phyloP scores from a whole-genome alignment of 768 basidiomycete genomes.

The Tulasnella sp. region DNA sequence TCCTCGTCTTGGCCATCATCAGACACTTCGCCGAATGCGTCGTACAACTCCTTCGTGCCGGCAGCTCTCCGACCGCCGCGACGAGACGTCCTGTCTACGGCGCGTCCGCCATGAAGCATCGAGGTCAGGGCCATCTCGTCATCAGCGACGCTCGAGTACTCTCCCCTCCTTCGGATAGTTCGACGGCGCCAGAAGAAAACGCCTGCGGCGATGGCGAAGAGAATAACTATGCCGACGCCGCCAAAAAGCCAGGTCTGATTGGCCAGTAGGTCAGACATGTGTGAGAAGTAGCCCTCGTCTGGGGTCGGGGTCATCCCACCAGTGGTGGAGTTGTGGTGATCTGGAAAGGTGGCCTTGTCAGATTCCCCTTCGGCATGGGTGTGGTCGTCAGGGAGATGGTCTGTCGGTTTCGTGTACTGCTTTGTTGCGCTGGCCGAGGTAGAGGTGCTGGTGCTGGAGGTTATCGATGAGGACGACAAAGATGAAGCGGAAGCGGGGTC shows the following conservation, averaged over 20 bases:
- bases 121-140: conserved; percentile 73
- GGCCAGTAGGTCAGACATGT: conserved; percentile 58
- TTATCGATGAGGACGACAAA: conserved; percentile 14
- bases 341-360: conserved; percentile 56
- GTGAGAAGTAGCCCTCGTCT: conserved; percentile 78
- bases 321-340: conserved; percentile 21
- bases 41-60: conserved; percentile 78
- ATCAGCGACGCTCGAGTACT: conserved; percentile 49
- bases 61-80: conserved; percentile 17
- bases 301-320: conserved; percentile 37
- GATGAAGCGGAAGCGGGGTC: conserved; percentile 18
- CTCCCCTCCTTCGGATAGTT: conserved; percentile 30
- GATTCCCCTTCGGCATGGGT: conserved; percentile 71
- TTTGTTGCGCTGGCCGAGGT: conserved; percentile 38
- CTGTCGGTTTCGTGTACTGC: conserved; percentile 73
- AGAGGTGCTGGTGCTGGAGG: conserved; percentile 29
- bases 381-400: conserved; percentile 77
- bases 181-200: conserved; percentile 74
- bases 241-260: conserved; percentile 85
- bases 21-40: conserved; percentile 86
- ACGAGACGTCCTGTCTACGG: conserved; percentile 28
- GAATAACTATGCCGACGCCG: conserved; percentile 61
- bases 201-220: conserved; percentile 59
- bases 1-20: conserved; percentile 41
- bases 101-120: conserved; percentile 35